Conservation (phyloP, 192 early-diverging fungal species). For the Spinellus fusiger region DNA sequence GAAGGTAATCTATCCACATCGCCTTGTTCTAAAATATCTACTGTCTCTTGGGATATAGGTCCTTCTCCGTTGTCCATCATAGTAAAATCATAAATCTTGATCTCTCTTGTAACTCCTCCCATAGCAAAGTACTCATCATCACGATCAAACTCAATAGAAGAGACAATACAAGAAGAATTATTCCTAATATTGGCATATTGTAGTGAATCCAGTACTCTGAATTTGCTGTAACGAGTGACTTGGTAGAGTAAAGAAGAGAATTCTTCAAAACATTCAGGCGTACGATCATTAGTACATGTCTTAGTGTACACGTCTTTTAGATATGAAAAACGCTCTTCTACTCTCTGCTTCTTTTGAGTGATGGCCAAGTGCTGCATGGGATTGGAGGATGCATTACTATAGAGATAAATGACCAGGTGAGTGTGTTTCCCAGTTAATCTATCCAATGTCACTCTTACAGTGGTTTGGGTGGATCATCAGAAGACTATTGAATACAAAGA, state of each 20-base stretch:
- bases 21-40: slow-evolving; percentile 10
- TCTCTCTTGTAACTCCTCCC: slow-evolving; percentile 86
- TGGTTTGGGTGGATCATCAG: not conserved
- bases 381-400: not conserved
- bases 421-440: not conserved
- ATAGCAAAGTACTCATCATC: slow-evolving; percentile 94
- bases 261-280: slow-evolving; percentile 20
- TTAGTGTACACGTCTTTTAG: not conserved
- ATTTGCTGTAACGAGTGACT: slow-evolving; percentile 62
- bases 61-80: slow-evolving; percentile 33
- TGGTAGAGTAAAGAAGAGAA: slow-evolving; percentile 64
- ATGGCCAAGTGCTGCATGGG: not conserved
- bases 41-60: slow-evolving; percentile 19
- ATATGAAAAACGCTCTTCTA: not conserved
- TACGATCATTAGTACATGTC: not conserved
- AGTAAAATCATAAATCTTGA: slow-evolving; percentile 88
- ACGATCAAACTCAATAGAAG: slow-evolving; percentile 89
- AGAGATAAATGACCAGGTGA: not conserved
- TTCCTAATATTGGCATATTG: slow-evolving; percentile 70
- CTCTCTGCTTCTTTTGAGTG: not conserved
- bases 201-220: slow-evolving; percentile 71
- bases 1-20: not conserved
- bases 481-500: too few relatives aligned
- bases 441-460: not conserved
- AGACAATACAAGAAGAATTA: slow-evolving; percentile 76